These are phyloP conservation scores for Exophiala calicioides DNA, from an alignment of 2,329 filamentous ascomycete genomes.

Conservation along the genomic window DNA sequence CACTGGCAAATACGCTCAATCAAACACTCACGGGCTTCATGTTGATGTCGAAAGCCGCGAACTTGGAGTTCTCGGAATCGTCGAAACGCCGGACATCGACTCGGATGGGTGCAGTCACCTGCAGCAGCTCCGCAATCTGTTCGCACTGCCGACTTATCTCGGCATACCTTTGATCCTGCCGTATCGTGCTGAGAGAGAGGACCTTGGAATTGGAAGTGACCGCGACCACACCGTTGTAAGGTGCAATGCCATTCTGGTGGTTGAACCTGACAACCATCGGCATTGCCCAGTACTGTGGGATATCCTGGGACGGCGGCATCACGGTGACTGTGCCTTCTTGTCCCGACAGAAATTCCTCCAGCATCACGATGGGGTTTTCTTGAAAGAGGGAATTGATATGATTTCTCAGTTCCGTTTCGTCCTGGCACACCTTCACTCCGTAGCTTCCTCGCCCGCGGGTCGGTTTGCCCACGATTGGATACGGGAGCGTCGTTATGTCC, in stretches of 20 bases:
- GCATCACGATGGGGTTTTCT: slow-evolving; percentile 43
- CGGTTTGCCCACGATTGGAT: slow-evolving; percentile 52
- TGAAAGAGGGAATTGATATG: slow-evolving; percentile 41
- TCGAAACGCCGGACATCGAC: slow-evolving; percentile 49
- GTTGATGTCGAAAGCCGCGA: slow-evolving; percentile 55
- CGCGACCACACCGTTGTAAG: slow-evolving; percentile 52
- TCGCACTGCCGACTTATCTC: slow-evolving; percentile 44
- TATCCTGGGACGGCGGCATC: slow-evolving; percentile 48
- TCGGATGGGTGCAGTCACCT: slow-evolving; percentile 48
- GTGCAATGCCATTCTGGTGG: slow-evolving; percentile 50
- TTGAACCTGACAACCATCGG: slow-evolving; percentile 52
- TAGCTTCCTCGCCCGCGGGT: slow-evolving; percentile 52
- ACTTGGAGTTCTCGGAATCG: slow-evolving; percentile 34
- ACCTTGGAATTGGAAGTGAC: slow-evolving; percentile 51
- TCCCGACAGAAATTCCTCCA: slow-evolving; percentile 52
- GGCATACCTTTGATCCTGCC: slow-evolving; percentile 37
- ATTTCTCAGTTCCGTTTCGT: slow-evolving; percentile 33
- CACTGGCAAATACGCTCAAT: neutral
- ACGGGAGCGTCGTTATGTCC: slow-evolving; percentile 31
- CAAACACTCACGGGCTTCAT: slow-evolving; percentile 53
- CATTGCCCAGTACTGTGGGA: slow-evolving; percentile 45
- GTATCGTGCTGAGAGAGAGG: slow-evolving; percentile 37
- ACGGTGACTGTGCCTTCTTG: slow-evolving; percentile 55
- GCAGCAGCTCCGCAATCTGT: slow-evolving; percentile 41
- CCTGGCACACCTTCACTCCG: slow-evolving; percentile 51